Evolutionary conservation across 1,284 basidiomycete genomes (phyloP), one percentile per base, ranked within the genome.

Genomic region (Ustilago nuda): DNA sequence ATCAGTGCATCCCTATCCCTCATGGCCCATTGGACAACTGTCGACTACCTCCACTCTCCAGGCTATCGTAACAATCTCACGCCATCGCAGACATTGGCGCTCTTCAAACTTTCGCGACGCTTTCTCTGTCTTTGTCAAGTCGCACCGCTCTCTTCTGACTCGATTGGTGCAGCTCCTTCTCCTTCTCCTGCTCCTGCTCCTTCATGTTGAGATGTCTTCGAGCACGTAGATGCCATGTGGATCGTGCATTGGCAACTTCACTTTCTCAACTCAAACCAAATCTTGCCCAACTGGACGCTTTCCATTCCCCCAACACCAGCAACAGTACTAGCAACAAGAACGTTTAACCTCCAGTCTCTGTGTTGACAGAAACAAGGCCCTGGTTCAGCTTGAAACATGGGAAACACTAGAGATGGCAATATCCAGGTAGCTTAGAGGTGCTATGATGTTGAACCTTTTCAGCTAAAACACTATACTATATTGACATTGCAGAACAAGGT

Each of bases 181-280:
- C 66, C 74, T 33, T 66, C 66, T 39, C 66, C 74, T 13, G 23
- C 12, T 12, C 63, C 65, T 5, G 46, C 61, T 11, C 71, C 71
- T 4, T n/a, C n/a, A 79, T 86, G 78, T 80, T 87, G 4, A 80
- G 86, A 36, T 87, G 86, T 67, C 60, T 87, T 9, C 83, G 87
- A 48, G 87, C 87, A 2, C 78, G 87, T 33, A 82, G 80, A 56
- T 82, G 81, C 67, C 76, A 82, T 37, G 81, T 81, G n/a, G 72
- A 78, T 35, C 64, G 76, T 33, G 81, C 82, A 5, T 56, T 84
- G 8, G 80, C 76, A 12, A 82, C 81, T 1, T 76, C 63, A 1
- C 30, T 83, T 8, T 73, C 73, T 3, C 80, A 61, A 15, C 56
- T 83, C 11, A 67, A 79, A 43, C 53, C 62, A 27, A 78, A 76